Evolutionary conservation across 495 filamentous ascomycete species (phyloP), one percentile per base, ranked within the genome.

Genomic region (Penicillium diatomitis): DNA sequence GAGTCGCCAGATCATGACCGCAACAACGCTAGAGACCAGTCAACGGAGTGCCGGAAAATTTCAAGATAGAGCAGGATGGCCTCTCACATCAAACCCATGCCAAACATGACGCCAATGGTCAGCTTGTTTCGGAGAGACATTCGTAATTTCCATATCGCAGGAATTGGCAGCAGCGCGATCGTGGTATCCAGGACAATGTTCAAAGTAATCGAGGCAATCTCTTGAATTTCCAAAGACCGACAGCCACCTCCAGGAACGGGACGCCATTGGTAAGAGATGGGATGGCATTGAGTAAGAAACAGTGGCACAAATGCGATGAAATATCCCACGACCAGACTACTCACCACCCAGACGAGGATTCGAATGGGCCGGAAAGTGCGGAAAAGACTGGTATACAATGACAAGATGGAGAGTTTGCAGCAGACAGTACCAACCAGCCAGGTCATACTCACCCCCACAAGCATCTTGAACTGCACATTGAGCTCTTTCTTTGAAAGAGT

Each of bases 301-400:
- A 49, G 34, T 10, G 47, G 47, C 6, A 49, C 11, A 11, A 44
- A 49, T 0, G 47, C 35, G 32, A 49, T 38, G 28, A 49, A 49
- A 12, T 44, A 49, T 9, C 39, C 47, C 27, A 49, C 39, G 3
- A 49, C 40, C 10, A 49, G 47, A 32, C 47, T 39, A 39, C 47
- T 49, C 10, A 49, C 47, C 9, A 41, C 39, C 40, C 47, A 49
- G 10, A 49, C 47, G 32, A 49, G 47, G 30, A 49, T 49, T 20
- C 47, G 47, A 30, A 49, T 49, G 0, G 47, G 47, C 5, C 47
- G 47, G 34, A 49, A 49, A 4, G 47, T 49, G 32, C 38, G 47
- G 27, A 49, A 49, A 4, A 49, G 47, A 12, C 47, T 49, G 11
- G 47, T 49, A 41, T 49, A 49, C 1, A 49, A 31, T 28, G 47